A percentile compares a stretch with the other conserved stretches of the same genome.
Evolutionary conservation across 495 filamentous ascomycete species (phyloP).

Genomic region (Penicillium canariense): DNA sequence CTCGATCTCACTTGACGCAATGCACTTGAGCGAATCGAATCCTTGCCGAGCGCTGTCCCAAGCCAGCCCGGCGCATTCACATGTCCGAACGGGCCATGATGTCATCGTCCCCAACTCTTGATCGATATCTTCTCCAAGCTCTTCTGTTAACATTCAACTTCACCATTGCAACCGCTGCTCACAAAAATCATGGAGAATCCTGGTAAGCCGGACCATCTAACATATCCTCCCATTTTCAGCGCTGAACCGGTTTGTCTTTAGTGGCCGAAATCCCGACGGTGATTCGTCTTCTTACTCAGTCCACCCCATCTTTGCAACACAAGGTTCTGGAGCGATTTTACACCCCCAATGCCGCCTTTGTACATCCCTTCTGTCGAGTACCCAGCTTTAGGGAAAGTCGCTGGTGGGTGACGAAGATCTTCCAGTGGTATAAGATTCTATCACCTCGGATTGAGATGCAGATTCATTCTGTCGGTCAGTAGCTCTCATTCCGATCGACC

Average conservation of each 20-base stretch:
- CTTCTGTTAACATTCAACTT: slow-evolving; percentile 2
- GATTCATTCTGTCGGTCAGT: slow-evolving; percentile 65
- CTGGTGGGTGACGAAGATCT: slow-evolving; percentile 63
- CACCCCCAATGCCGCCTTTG: slow-evolving; percentile 64
- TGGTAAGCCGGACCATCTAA: slow-evolving; percentile 21
- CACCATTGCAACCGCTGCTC: background rate
- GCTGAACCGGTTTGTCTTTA: slow-evolving; percentile 12
- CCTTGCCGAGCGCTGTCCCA: background rate
- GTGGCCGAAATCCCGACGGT: slow-evolving; percentile 57
- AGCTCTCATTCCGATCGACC: background rate
- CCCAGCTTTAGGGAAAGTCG: slow-evolving; percentile 57
- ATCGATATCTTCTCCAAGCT: background rate
- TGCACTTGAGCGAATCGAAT: background rate
- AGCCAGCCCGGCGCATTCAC: background rate
- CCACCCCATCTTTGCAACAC: slow-evolving; percentile 59
- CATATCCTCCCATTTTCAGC: background rate
- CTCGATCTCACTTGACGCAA: background rate
- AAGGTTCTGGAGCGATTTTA: slow-evolving; percentile 67
- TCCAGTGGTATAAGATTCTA: slow-evolving; percentile 84
- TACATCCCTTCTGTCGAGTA: slow-evolving; percentile 78
- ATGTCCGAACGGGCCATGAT: slow-evolving; percentile 14
- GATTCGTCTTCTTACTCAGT: slow-evolving; percentile 65
- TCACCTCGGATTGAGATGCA: slow-evolving; percentile 69
- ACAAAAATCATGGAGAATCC: slow-evolving; percentile 26
- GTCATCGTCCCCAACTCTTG: slow-evolving; percentile 12